Conservation (phyloP, 176 grass and related monocot species). For the Oryza meridionalis region DNA sequence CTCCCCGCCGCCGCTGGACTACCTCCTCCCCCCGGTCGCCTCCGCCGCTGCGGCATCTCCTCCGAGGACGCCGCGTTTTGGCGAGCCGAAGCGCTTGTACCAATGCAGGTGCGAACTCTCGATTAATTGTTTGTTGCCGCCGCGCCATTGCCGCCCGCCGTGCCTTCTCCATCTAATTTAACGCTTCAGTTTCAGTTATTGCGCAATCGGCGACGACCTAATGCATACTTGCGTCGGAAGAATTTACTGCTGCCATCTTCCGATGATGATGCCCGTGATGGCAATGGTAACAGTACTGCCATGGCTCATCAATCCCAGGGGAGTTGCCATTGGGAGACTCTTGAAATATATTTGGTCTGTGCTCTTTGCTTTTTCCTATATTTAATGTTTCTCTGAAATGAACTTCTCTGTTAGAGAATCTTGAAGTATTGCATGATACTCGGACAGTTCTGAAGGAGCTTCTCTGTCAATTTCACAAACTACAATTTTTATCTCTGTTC, state of each 20-base stretch:
- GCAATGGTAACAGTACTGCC: slow-evolving; percentile 46
- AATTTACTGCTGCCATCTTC: slow-evolving; percentile 60
- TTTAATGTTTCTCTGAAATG: slow-evolving; percentile 19
- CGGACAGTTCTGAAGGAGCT: background rate
- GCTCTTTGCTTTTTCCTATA: slow-evolving; percentile 8
- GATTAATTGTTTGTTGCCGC: no score
- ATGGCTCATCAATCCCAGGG: slow-evolving; percentile 59
- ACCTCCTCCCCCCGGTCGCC: no score
- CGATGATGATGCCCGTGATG: slow-evolving; percentile 59
- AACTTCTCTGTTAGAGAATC: slow-evolving; percentile 4
- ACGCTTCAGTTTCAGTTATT: no score
- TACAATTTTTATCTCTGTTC: slow-evolving; percentile 20
- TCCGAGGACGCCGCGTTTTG: no score
- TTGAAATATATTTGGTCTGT: slow-evolving; percentile 87
- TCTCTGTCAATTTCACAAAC: slow-evolving; percentile 23
- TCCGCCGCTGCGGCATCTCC: no score
- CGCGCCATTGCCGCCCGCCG: no score
- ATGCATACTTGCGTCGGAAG: background rate
- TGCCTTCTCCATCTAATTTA: no score
- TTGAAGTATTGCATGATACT: slow-evolving; percentile 6
- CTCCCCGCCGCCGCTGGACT: no score
- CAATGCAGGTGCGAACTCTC: no score
- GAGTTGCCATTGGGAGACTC: slow-evolving; percentile 83
- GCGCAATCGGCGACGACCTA: no score
- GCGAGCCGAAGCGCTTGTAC: no score